These are phyloP conservation scores for Trapa bicornis DNA, from an alignment of 345 rosid species.

Conservation along the genomic window DNA sequence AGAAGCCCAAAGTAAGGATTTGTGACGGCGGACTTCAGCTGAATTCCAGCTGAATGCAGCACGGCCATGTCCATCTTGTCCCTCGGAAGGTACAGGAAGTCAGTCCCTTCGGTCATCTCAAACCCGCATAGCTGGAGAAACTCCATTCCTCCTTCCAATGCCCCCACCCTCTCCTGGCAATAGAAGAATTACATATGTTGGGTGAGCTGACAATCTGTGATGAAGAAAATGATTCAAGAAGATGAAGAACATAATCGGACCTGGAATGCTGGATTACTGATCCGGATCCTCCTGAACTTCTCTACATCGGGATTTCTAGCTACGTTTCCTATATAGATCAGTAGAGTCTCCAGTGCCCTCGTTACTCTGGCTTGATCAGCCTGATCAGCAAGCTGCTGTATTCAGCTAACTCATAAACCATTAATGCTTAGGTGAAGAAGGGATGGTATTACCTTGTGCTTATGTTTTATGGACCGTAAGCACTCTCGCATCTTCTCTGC, in stretches of 20 bases:
- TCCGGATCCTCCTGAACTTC: conserved; percentile 59
- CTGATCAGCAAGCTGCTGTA: conserved; percentile 12
- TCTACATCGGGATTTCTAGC: conserved; percentile 44
- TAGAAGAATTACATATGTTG: background rate
- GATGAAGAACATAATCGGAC: conserved; percentile 12
- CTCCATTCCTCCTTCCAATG: conserved; percentile 42
- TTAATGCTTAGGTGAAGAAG: background rate
- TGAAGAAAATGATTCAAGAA: background rate
- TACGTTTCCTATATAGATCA: conserved; percentile 48
- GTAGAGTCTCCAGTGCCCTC: conserved; percentile 58
- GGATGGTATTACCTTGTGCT: conserved; percentile 32
- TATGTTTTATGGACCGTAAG: conserved; percentile 51
- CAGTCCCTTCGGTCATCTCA: conserved; percentile 34
- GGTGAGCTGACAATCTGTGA: background rate
- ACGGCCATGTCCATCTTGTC: conserved; percentile 32
- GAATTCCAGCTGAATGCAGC: conserved; percentile 40
- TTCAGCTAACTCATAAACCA: background rate
- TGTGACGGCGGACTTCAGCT: conserved; percentile 43
- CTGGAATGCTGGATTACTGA: conserved; percentile 49
- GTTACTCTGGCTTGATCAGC: conserved; percentile 40
- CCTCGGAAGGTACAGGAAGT: conserved; percentile 37
- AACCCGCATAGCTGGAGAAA: conserved; percentile 87
- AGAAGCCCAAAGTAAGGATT: conserved; percentile 75
- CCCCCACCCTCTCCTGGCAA: conserved; percentile 47
- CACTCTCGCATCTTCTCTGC: conserved; percentile 54